phyloP scores from a whole-genome alignment of 2,329 filamentous ascomycete species.

The Ophiostoma novo-ulmi region DNA sequence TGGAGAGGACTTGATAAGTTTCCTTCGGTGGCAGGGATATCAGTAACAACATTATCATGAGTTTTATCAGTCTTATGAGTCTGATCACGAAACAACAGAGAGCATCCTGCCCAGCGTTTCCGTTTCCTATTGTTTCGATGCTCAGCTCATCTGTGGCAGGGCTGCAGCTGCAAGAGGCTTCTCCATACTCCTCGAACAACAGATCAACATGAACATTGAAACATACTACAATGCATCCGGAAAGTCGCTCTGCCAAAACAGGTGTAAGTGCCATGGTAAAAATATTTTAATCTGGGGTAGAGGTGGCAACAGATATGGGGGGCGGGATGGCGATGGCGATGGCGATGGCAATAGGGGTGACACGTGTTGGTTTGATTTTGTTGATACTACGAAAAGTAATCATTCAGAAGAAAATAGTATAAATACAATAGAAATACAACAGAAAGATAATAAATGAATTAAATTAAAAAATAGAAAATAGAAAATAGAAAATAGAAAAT shows the following conservation, averaged over 20 bases:
- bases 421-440: too few relatives aligned
- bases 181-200: too few relatives aligned
- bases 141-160: not conserved
- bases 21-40: too few relatives aligned
- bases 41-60: too few relatives aligned
- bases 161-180: too few relatives aligned
- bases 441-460: too few relatives aligned
- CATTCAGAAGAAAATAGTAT: too few relatives aligned
- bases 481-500: too few relatives aligned
- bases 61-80: not conserved
- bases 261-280: not conserved
- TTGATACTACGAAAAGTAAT: too few relatives aligned
- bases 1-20: too few relatives aligned
- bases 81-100: not conserved
- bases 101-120: not conserved
- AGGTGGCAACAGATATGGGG: too few relatives aligned
- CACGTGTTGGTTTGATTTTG: not conserved
- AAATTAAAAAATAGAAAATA: too few relatives aligned
- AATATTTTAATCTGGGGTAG: not conserved
- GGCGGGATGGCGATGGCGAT: not conserved
- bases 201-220: not conserved
- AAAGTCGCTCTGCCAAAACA: not conserved
- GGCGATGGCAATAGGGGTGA: not conserved
- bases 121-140: constrained; percentile 1
- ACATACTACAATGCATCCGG: not conserved